Conservation (phyloP, 192 early-diverging fungal species). For the Allomyces javanicus region DNA sequence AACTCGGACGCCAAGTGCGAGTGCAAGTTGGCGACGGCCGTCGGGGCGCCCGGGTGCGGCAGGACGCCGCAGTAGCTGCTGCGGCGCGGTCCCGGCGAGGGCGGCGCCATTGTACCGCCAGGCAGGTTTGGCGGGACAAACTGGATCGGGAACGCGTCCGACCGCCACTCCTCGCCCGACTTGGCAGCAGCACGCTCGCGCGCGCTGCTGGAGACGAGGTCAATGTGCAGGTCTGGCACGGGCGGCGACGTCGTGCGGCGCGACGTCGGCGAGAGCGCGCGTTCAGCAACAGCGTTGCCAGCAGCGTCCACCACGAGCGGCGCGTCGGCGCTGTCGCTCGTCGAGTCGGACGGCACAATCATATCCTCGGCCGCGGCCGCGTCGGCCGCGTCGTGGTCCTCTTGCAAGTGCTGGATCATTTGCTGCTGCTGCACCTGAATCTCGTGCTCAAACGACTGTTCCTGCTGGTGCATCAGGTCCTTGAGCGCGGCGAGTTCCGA, state of each 20-base stretch:
- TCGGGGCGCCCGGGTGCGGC: neutral
- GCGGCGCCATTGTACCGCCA: neutral
- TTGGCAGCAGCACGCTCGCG: no score
- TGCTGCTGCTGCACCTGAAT: no score
- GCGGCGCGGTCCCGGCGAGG: neutral
- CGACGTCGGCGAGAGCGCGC: neutral
- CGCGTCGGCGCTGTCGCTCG: neutral
- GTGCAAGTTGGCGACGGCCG: neutral
- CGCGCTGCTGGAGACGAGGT: no score
- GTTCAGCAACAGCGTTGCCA: neutral
- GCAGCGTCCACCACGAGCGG: neutral
- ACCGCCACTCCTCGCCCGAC: neutral
- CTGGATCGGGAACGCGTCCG: neutral
- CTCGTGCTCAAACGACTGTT: no score
- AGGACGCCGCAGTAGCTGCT: neutral
- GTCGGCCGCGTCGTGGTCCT: neutral
- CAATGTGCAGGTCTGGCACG: neutral
- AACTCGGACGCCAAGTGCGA: neutral
- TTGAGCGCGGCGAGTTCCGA: neutral
- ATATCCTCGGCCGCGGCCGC: neutral
- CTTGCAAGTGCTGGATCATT: neutral
- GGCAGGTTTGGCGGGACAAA: neutral
- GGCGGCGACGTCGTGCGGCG: neutral
- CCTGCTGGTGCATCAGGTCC: neutral
- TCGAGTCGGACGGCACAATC: neutral